Base-by-base conservation (phyloP, 495 filamentous ascomycete genomes). In the Podospora bellae-mahoneyi region DNA sequence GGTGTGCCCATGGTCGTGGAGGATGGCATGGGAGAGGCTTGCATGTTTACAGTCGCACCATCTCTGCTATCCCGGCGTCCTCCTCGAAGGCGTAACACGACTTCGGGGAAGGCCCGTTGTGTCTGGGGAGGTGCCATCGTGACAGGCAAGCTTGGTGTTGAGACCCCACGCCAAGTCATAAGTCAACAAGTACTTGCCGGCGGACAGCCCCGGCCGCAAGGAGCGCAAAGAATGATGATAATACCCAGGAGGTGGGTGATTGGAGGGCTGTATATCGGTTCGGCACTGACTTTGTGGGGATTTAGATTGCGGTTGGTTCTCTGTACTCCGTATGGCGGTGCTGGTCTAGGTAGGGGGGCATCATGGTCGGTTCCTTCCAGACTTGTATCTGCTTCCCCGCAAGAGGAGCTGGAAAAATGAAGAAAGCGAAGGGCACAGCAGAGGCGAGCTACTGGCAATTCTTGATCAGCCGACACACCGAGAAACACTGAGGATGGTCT, bases 401-500 rank as follows among this genome's bases (percentile, higher is more conserved):
- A 48, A 48, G 39, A 48, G 5, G 13, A 48, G 9, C 6, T 48
- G 39, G 39, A 48, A 48, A 16, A 48, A 48, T 48, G 39, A 48
- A 48, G 39, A 48, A 48, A 48, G 39, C 39, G 39, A 48, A 48
- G 39, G 39, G 39, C 39, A 48, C 39, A 48, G 39, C 39, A 48
- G 39, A 48, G 39, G 39, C 20, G 48, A 60, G 15, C 2, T 61
- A 44, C 55, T 66, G 15, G n/a, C 39, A 58, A 2, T 48, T 18
- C 28, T 5, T 44, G 48, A n/a, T 32, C 63, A 48, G 39, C 39
- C 39, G 27, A 60, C 53, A 44, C 57, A 64, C 13, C 20, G 32
- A 54, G 62, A 54, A 27, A 53, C 60, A 59, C 61, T 58, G 19
- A 64, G n/a, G 54, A 34, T 65, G 56, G 20, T 23, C 59, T 64